Evolutionary conservation across 148 eudicot species (phyloP), one percentile per base, ranked within the genome.

Genomic region (Mesembryanthemum crystallinum): DNA sequence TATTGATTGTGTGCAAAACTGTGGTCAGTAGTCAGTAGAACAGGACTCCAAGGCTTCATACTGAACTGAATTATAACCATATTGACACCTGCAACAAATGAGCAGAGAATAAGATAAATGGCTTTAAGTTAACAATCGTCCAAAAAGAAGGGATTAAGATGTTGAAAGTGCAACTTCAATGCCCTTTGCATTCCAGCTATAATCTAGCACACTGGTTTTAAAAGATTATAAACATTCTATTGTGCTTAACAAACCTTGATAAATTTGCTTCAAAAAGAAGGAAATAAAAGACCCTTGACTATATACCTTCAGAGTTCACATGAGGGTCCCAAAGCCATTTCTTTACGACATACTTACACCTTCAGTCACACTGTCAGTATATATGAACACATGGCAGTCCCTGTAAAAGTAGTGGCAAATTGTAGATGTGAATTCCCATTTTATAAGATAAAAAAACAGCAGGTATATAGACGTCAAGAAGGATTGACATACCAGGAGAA

Each of bases 301-400:
- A 73, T 32, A 60, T 74, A 54, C 42, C 55, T 32, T 72, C 55
- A 37, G 29, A 73, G 60, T 54, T 75, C 69, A 52, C 72, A 23
- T n/a, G 55, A 70, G 59, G 2, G 39, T 17, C 37, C 67, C 47
- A 27, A 45, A 71, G 24, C 21, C 60, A 55, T 39, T 51, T 10
- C 7, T 27, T 29, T 45, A 63, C n/a, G 29, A 64, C n/a, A 62
- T 37, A 29, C 49, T 63, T 25, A 49, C 70, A 63, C 52, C 67
- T 39, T 75, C 64, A 27, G 42, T 54, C 58, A 74, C 18, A 52
- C 71, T 29, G 74, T 27, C 5, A 18, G 73, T 74, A 61, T 60
- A 72, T 78, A 72, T 35, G 32, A 62, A 79, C 74, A 69, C 27
- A 78, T 59, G 28, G 69, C 29, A n/a, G 55, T 21, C 64, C 83